phyloP scores from a whole-genome alignment of 768 basidiomycete species.

The Lactarius sp. region DNA sequence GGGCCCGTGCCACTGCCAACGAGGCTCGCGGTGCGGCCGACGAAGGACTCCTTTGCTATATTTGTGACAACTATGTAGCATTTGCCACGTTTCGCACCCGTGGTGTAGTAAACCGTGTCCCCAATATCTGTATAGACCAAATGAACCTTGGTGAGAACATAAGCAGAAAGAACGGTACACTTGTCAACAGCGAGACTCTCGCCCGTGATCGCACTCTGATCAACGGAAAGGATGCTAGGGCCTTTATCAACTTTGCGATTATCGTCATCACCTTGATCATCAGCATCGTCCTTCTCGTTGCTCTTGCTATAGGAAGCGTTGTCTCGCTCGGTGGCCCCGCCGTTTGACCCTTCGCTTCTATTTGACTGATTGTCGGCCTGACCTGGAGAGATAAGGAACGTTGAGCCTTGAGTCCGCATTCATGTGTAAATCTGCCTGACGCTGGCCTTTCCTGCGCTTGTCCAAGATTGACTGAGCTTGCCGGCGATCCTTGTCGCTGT shows the following conservation, averaged over 20 bases:
- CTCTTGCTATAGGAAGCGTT: neutral
- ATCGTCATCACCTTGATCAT: constrained; percentile 20
- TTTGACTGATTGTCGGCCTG: neutral
- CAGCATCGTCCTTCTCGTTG: constrained; percentile 19
- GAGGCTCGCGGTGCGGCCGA: constrained; percentile 42
- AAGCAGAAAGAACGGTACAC: constrained; percentile 23
- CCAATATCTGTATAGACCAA: constrained; percentile 29
- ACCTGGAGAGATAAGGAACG: neutral
- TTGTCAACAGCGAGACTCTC: constrained; percentile 47
- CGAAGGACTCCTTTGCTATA: constrained; percentile 39
- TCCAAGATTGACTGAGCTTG: constrained; percentile 33
- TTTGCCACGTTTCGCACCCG: constrained; percentile 36
- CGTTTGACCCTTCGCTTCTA: neutral
- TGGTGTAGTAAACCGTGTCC: constrained; percentile 41
- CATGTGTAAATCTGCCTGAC: neutral
- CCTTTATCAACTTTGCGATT: constrained; percentile 33
- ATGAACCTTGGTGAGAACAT: neutral
- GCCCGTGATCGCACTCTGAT: constrained; percentile 45
- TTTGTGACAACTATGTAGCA: constrained; percentile 36
- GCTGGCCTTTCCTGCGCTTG: constrained; percentile 16
- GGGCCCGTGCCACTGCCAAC: constrained; percentile 37
- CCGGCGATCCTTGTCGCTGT: constrained; percentile 36
- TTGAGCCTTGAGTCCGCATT: neutral
- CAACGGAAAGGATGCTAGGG: constrained; percentile 39
- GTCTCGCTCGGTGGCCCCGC: neutral